These are phyloP conservation scores for Termitomyces sp. DNA, from an alignment of 768 basidiomycete species.

Conservation along the genomic window DNA sequence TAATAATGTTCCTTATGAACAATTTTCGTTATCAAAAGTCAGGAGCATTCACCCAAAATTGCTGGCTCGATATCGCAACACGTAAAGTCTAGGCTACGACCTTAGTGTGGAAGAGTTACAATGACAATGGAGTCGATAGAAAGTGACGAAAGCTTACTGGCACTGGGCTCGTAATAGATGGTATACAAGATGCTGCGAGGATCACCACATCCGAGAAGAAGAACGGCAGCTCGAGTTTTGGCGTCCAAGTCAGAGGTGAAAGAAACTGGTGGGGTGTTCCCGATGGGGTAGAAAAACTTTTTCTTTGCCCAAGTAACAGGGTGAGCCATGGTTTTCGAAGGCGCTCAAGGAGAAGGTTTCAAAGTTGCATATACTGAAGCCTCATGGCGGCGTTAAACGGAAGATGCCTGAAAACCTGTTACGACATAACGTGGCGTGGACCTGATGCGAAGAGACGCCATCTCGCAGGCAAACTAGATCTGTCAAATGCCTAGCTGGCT, in stretches of 20 bases:
- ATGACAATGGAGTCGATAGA: neutral
- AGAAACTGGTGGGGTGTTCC: conserved; percentile 51
- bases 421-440: neutral
- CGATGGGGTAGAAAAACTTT: conserved; percentile 51
- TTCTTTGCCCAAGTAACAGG: conserved; percentile 38
- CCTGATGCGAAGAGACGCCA: neutral
- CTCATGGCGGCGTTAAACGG: neutral
- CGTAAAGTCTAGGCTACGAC: conserved; percentile 38
- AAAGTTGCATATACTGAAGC: neutral
- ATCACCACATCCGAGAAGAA: conserved; percentile 56
- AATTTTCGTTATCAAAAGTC: neutral
- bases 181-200: conserved; percentile 50
- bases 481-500: neutral
- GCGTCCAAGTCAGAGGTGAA: conserved; percentile 43
- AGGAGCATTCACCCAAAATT: conserved; percentile 30
- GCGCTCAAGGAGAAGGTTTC: neutral
- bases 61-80: conserved; percentile 47
- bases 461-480: neutral
- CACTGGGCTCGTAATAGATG: conserved; percentile 23
- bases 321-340: conserved; percentile 32
- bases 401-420: neutral
- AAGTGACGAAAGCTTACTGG: conserved; percentile 16
- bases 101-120: conserved; percentile 1
- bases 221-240: conserved; percentile 40
- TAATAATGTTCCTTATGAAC: conserved; percentile 12